Evolutionary conservation across 495 filamentous ascomycete genomes (phyloP).

Genomic region (Elaphomyces granulatus): DNA sequence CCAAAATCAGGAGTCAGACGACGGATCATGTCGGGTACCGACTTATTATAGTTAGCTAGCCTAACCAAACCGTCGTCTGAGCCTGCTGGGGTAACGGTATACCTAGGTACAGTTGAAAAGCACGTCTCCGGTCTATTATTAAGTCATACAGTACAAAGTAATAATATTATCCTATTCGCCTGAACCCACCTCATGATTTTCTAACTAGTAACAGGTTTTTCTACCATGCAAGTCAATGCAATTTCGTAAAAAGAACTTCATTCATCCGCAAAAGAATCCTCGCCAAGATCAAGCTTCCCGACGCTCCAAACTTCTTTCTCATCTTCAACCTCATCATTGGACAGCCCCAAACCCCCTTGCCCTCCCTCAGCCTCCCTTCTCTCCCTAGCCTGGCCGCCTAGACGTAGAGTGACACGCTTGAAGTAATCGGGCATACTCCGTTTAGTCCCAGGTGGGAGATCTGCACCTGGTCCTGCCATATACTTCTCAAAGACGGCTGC

Average conservation of each 20-base stretch:
- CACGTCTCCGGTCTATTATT: no score
- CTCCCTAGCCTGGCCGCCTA: slow-evolving; percentile 74
- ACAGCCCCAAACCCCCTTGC: slow-evolving; percentile 66
- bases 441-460: slow-evolving; percentile 54
- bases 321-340: slow-evolving; percentile 83
- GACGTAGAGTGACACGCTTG: slow-evolving; percentile 71
- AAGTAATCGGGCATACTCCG: slow-evolving; percentile 95
- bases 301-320: slow-evolving; percentile 93
- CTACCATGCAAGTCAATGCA: no score
- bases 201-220: no score
- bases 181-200: no score
- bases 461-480: slow-evolving; percentile 45
- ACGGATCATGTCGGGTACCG: no score
- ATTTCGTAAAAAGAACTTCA: no score
- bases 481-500: slow-evolving; percentile 84
- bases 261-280: slow-evolving; percentile 37
- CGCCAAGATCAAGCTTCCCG: slow-evolving; percentile 75
- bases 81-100: no score
- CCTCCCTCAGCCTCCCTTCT: slow-evolving; percentile 82
- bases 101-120: no score
- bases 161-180: not conserved
- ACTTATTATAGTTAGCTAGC: no score
- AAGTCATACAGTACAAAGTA: not conserved
- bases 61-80: no score
- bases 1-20: no score